Evolutionary conservation across 2,329 filamentous ascomycete genomes (phyloP), one percentile per base, ranked within the genome.

Genomic region (Trichoderma guizhouense): DNA sequence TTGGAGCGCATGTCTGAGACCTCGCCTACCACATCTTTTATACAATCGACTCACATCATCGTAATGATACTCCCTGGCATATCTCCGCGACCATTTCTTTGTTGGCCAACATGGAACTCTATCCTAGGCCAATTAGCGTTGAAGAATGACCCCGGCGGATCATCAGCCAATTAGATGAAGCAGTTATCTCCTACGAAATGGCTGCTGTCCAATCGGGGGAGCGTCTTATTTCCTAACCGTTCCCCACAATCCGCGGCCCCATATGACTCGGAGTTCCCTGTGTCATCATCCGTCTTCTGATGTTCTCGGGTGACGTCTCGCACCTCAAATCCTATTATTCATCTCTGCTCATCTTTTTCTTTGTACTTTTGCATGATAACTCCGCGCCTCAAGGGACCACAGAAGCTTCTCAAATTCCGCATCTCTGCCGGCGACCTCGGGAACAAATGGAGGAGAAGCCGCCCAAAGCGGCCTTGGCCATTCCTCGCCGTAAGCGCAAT

Each of bases 391-490:
- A 24, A 32, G 36, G 36, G 24, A 9, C 30, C 21, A 26, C 18
- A 2, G 7, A 61, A 26, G 12, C 18, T 15, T 14, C 11, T 47
- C n/a, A 28, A 21, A 14, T 9, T n/a, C 28, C 21, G n/a, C 7
- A 34, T 28, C 11, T 61, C 11, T 24, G 47, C 1, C 66, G 28
- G 26, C 28, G 28, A 28, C 18, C 21, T 36, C 39, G 67, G 57
- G 5, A 2, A 47, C 26, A 2, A 18, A 69, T 69, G 67, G 67
- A 69, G 15, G 57, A 61, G n/a, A 69, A 69, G 67, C 57, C 57
- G 57, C 39, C 43, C 7, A 47, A 7, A 11, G 34, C 57, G 15
- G 8, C 28, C 7, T n/a, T 30, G 67, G 57, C 26, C 18, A 58
- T 69, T 7, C 57, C 67, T 36, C 67, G 57, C 21, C 67, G 67